These are phyloP conservation scores for Aspergillus sp. DNA, from an alignment of 2,329 filamentous ascomycete species.

Conservation along the genomic window DNA sequence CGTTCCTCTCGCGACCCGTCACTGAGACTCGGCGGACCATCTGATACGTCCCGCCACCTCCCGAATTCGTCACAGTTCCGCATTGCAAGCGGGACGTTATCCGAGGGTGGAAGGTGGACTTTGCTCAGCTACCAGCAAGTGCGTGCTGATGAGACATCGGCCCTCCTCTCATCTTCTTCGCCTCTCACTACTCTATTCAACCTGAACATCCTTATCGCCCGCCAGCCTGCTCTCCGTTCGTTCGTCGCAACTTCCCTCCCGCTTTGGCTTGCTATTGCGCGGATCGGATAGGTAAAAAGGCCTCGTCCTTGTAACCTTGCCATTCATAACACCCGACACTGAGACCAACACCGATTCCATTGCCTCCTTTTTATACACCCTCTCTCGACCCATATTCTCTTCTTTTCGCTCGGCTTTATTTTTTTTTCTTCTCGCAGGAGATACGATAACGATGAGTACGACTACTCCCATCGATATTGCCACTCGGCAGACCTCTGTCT, in stretches of 20 bases:
- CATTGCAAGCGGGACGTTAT: conserved; percentile 37
- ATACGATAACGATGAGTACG: conserved; percentile 50
- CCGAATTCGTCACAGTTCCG: conserved; percentile 32
- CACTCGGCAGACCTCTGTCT: conserved; percentile 57
- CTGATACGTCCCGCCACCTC: conserved; percentile 28
- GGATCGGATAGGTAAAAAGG: conserved; percentile 42
- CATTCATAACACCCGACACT: conserved; percentile 34
- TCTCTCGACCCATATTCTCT: conserved; percentile 17
- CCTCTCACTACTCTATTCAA: conserved; percentile 47
- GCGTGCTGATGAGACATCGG: conserved; percentile 40
- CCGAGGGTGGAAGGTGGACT: conserved; percentile 37
- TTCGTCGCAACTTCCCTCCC: conserved; percentile 51
- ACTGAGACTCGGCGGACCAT: conserved; percentile 9
- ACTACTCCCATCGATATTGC: conserved; percentile 62
- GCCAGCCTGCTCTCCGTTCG: conserved; percentile 52
- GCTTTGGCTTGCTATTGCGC: conserved; percentile 44
- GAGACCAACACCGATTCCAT: conserved; percentile 22
- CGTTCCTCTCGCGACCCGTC: background rate
- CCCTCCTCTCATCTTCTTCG: conserved; percentile 42
- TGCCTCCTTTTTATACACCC: conserved; percentile 29
- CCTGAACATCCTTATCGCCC: conserved; percentile 47
- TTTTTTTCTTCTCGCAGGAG: conserved; percentile 36
- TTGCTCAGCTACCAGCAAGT: conserved; percentile 33
- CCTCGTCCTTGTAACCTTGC: conserved; percentile 47
- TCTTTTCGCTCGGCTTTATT: conserved; percentile 28